A percentile compares a stretch with the other conserved stretches of the same genome.
Evolutionary conservation across 495 filamentous ascomycete genomes (phyloP).

Genomic region (Penicillium maclennaniae): DNA sequence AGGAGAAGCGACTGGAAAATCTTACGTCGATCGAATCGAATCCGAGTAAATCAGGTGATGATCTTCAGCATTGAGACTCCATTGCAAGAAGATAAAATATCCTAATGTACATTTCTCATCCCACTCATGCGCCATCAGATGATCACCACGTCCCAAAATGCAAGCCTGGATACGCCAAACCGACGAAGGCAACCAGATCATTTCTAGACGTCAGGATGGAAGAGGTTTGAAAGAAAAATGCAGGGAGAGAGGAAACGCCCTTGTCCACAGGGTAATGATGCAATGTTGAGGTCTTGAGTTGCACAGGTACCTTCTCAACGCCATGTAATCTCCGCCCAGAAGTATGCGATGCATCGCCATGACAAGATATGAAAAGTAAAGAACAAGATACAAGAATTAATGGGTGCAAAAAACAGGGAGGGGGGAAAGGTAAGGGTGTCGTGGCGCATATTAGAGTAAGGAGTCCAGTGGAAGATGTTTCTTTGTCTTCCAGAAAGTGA

Average conservation of each 20-base stretch:
- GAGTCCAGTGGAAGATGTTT: conserved; percentile 5
- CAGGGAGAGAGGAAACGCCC: background rate
- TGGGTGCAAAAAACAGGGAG: background rate
- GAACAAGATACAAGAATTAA: conserved; percentile 3
- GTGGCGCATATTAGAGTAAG: background rate
- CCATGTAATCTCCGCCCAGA: conserved; percentile 1
- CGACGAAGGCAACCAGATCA: background rate
- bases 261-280: background rate
- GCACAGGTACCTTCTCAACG: background rate
- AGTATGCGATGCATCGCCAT: conserved; percentile 3
- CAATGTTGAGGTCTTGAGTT: background rate
- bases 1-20: background rate
- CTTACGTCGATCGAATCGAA: background rate
- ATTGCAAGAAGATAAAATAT: conserved; percentile 3
- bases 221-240: background rate
- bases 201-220: background rate
- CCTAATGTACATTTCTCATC: conserved; percentile 9
- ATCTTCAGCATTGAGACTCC: background rate
- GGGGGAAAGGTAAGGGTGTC: conserved; percentile 1
- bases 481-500: background rate
- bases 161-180: background rate
- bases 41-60: no score
- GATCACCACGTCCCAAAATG: conserved; percentile 3
- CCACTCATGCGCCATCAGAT: conserved; percentile 12
- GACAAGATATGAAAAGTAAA: conserved; percentile 2